Percentiles rank a stretch among this genome's conserved stretches.
phyloP scores from a whole-genome alignment of 306 rosid genomes.

The barrel medic (Medicago truncatula) region DNA sequence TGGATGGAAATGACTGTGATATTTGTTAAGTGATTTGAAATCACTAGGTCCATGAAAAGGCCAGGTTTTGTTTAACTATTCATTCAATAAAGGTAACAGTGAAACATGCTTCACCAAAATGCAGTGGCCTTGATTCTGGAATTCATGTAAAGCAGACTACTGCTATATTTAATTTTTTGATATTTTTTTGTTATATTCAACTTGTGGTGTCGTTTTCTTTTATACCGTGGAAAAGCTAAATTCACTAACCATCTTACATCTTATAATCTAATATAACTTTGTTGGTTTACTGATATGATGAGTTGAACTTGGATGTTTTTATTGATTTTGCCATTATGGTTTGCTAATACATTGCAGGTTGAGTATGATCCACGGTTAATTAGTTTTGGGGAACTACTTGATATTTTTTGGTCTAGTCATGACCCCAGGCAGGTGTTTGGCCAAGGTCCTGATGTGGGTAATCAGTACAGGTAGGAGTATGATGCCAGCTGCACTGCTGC shows the following conservation, averaged over 20 bases:
- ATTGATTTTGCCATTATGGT: slow-evolving; percentile 18
- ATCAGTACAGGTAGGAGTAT: slow-evolving; percentile 75
- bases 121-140: slow-evolving; percentile 31
- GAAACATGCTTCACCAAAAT: background rate
- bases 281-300: background rate
- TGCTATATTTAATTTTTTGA: slow-evolving; percentile 6
- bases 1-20: slow-evolving; percentile 23
- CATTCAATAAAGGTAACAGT: background rate
- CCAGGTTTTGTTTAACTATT: slow-evolving; percentile 10
- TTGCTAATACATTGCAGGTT: slow-evolving; percentile 59
- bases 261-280: slow-evolving; percentile 27
- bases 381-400: slow-evolving; percentile 71
- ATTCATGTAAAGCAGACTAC: slow-evolving; percentile 3
- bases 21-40: slow-evolving; percentile 20
- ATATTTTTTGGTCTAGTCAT: slow-evolving; percentile 88
- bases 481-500: slow-evolving; percentile 20
- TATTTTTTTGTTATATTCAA: slow-evolving; percentile 11
- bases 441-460: slow-evolving; percentile 98
- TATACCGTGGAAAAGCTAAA: background rate
- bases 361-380: slow-evolving; percentile 78
- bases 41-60: background rate
- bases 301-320: slow-evolving; percentile 28
- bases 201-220: background rate
- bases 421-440: slow-evolving; percentile 96
- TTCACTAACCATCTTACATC: background rate